phyloP scores from a whole-genome alignment of 768 basidiomycete species.

The Cytidiella melzeri region DNA sequence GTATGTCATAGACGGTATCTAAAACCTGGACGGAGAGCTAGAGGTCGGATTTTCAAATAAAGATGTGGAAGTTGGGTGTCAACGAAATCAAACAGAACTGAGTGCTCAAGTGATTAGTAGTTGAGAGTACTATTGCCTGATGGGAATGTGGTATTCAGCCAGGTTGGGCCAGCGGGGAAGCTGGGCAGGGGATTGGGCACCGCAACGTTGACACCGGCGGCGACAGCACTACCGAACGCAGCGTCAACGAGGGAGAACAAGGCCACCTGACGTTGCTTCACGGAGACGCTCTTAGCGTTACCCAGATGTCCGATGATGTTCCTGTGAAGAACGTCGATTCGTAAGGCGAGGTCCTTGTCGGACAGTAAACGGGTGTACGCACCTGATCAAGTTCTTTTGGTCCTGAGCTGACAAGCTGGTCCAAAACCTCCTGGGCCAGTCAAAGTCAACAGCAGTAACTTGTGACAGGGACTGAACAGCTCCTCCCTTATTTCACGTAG shows the following conservation, averaged over 20 bases:
- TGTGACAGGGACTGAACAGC: slow-evolving; percentile 32
- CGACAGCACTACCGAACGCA: slow-evolving; percentile 31
- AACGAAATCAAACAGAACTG: background rate
- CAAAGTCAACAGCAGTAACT: slow-evolving; percentile 34
- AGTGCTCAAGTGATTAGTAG: slow-evolving; percentile 1
- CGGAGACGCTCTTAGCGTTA: slow-evolving; percentile 21
- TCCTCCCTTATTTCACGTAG: slow-evolving; percentile 22
- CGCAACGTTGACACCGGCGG: slow-evolving; percentile 25
- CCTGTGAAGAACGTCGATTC: slow-evolving; percentile 11
- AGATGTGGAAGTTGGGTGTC: background rate
- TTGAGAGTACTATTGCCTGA: slow-evolving; percentile 15
- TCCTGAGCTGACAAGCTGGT: slow-evolving; percentile 28
- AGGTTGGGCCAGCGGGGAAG: slow-evolving; percentile 19
- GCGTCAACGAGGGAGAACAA: slow-evolving; percentile 34
- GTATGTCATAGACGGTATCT: background rate
- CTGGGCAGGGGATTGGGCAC: slow-evolving; percentile 9
- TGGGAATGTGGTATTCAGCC: slow-evolving; percentile 18
- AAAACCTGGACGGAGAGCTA: background rate
- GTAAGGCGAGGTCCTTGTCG: background rate
- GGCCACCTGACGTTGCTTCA: slow-evolving; percentile 27
- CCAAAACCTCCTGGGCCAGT: slow-evolving; percentile 35
- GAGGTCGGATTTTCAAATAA: background rate
- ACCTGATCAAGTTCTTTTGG: slow-evolving; percentile 31
- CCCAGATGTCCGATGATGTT: slow-evolving; percentile 36
- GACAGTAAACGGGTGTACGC: background rate